A percentile compares a stretch with the other conserved stretches of the same genome.
Conservation (phyloP, 2,329 filamentous ascomycete species). For the Aspergillus ustus region DNA sequence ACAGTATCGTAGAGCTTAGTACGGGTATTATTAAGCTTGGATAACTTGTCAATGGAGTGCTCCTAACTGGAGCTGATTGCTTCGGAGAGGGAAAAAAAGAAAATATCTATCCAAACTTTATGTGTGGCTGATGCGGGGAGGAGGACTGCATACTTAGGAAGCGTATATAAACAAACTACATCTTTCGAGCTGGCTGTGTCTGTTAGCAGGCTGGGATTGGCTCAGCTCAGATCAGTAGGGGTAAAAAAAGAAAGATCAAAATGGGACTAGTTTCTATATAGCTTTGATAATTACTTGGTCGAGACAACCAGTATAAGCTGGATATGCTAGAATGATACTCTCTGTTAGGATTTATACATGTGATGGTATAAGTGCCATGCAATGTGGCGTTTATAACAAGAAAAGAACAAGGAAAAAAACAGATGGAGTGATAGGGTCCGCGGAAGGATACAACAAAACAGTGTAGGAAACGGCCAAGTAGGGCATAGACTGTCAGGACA, state of each 20-base stretch:
- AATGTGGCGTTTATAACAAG: slow-evolving; percentile 6
- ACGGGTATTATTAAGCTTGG: too few species aligned
- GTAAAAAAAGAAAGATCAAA: neutral
- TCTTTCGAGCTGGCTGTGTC: too few species aligned
- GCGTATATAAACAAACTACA: too few species aligned
- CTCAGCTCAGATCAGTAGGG: neutral
- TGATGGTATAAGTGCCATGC: slow-evolving; percentile 8
- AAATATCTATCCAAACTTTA: too few species aligned
- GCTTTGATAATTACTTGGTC: slow-evolving; percentile 1
- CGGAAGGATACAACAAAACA: slow-evolving; percentile 12
- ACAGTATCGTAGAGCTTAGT: too few species aligned
- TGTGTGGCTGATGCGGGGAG: too few species aligned
- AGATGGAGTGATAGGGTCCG: slow-evolving; percentile 1
- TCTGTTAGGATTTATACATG: slow-evolving; percentile 14
- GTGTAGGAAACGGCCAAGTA: slow-evolving; percentile 5
- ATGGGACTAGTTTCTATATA: slow-evolving; percentile 2
- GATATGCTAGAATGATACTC: slow-evolving; percentile 4
- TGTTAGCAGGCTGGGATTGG: too few species aligned
- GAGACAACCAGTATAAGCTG: neutral
- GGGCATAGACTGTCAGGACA: slow-evolving; percentile 1
- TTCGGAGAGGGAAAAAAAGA: too few species aligned
- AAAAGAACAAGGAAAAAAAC: slow-evolving; percentile 5
- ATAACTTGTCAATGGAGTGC: too few species aligned
- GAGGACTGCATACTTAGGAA: too few species aligned
- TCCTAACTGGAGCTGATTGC: too few species aligned